Evolutionary conservation across 257 asterid genomes (phyloP).

Genomic region (Knoxia roxburghii): DNA sequence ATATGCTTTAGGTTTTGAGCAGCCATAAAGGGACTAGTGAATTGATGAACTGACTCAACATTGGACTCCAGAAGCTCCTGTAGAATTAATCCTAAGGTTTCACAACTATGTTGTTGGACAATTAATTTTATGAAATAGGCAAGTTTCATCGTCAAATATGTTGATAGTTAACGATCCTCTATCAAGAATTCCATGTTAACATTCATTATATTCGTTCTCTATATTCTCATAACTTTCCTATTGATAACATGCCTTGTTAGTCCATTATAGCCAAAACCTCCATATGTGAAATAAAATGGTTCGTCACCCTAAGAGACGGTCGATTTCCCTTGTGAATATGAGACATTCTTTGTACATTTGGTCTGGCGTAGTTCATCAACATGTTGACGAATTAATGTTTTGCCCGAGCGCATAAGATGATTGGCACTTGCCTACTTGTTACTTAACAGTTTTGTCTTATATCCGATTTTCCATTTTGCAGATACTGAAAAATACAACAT

Average conservation of each 20-base stretch:
- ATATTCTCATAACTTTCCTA: not conserved
- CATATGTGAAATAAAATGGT: not conserved
- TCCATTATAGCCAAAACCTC: too few relatives aligned
- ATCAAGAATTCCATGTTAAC: not conserved
- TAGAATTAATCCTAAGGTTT: not conserved
- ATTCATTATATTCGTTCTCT: too few relatives aligned
- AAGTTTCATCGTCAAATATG: not conserved
- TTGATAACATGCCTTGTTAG: not conserved
- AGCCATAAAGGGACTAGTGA: not conserved
- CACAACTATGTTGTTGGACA: not conserved
- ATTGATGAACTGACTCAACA: not conserved
- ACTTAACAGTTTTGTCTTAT: too few relatives aligned
- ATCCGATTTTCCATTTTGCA: constrained; percentile 12
- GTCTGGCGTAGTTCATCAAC: not conserved
- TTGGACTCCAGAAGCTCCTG: not conserved
- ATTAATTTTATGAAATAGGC: not conserved
- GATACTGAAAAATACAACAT: constrained; percentile 59
- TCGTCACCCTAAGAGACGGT: not conserved
- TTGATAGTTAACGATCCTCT: not conserved
- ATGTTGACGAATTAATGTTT: not conserved
- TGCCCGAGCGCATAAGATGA: not conserved
- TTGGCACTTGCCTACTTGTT: too few relatives aligned
- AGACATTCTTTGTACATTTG: not conserved
- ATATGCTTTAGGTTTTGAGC: not conserved
- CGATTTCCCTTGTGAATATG: not conserved